Evolutionary conservation across 306 rosid genomes (phyloP).

Genomic region (Malus sylvestris): DNA sequence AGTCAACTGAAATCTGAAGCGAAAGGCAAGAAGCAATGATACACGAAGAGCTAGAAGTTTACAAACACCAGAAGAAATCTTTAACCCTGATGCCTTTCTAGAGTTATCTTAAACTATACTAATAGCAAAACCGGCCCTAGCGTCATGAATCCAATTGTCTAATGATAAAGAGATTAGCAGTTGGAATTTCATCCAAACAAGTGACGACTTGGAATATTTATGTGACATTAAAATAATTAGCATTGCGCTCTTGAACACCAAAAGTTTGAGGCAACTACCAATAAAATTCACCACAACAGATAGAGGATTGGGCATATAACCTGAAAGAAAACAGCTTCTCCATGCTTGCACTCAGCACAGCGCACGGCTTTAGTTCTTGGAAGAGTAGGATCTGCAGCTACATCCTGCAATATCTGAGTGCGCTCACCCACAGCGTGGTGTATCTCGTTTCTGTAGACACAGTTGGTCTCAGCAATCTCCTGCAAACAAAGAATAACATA

Average conservation of each 20-base stretch:
- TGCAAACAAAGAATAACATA: slow-evolving; percentile 20
- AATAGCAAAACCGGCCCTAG: neutral
- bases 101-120: neutral
- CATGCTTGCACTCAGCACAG: slow-evolving; percentile 82
- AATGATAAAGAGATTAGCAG: neutral
- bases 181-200: neutral
- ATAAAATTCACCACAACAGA: too few species aligned
- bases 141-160: neutral
- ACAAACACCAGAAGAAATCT: neutral
- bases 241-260: neutral
- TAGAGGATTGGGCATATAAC: slow-evolving; percentile 24
- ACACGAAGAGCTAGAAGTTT: neutral
- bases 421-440: slow-evolving; percentile 90
- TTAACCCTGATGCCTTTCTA: neutral
- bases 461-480: slow-evolving; percentile 88
- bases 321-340: slow-evolving; percentile 99
- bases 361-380: slow-evolving; percentile 96
- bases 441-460: slow-evolving; percentile 88
- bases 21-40: neutral
- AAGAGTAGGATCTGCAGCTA: slow-evolving; percentile 95
- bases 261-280: neutral
- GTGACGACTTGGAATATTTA: neutral
- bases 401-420: slow-evolving; percentile 85
- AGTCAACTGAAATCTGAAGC: neutral
- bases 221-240: neutral